Evolutionary conservation across 768 basidiomycete genomes (phyloP), one percentile per base, ranked within the genome.

Genomic region (Trametes sanguinea): DNA sequence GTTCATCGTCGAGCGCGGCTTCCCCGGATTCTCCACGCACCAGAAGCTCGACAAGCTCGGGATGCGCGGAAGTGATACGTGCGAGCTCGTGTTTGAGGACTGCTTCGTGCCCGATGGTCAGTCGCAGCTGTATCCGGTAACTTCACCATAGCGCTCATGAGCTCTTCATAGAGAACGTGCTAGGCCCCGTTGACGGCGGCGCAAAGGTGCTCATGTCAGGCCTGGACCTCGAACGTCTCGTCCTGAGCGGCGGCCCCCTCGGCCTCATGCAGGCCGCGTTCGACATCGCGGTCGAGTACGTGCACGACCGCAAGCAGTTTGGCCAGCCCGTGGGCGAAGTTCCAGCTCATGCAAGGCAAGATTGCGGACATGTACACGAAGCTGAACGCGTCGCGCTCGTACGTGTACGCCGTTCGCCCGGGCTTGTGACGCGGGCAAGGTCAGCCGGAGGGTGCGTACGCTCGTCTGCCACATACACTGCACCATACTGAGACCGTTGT

Each of bases 361-460:
- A 86, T 90, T 52, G 89, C 88, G 65, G 94, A 96, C 73, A 96
- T 96, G 94, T 96, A 96, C 72, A 96, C 95, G 7, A 94, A 90
- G 72, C 77, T 97, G 44, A 90, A 87, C 68, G 90, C 95, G 10
- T 90, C 92, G 65, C 80, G 95, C 63, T 83, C 93, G 29, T 96
- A 96, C 71, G 92, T 95, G 42, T 98, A 98, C 75, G 89, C 93
- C 32, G 95, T 98, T 14, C n/a, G 95, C 93, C 8, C 78, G 87
- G 65, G 93, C 94, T 11, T 95, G 94, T 71, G 94, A 96, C 75
- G 77, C 76, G 52, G 91, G 89, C 6, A 83, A 85, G 67, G 78
- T 92, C 64, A 94, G 92, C 73, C 82, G 92, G 67, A 77, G 84
- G 73, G 92, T 94, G 72, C 67, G 86, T 80, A 11, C 14, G 14